Percentiles rank a stretch among this genome's conserved stretches.
Evolutionary conservation across 441 rosid genomes (phyloP).

Genomic region (Codiaeum variegatum): DNA sequence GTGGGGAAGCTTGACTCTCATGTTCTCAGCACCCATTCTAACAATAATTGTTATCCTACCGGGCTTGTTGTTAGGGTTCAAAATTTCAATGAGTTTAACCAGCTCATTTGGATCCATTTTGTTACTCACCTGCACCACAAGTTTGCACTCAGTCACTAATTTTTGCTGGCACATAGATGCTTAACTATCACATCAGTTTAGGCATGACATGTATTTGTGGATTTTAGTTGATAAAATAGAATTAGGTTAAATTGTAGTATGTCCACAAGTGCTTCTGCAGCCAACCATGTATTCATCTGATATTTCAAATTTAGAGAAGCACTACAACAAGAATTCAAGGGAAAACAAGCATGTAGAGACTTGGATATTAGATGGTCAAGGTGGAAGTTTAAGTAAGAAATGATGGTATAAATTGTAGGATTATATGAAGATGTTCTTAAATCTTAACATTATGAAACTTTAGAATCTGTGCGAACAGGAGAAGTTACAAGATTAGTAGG

Average conservation of each 20-base stretch:
- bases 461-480: neutral
- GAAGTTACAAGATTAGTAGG: neutral
- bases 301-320: neutral
- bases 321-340: neutral
- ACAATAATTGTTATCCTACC: conserved; percentile 70
- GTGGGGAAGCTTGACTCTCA: conserved; percentile 81
- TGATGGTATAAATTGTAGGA: neutral
- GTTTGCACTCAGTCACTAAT: conserved; percentile 19
- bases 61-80: conserved; percentile 68
- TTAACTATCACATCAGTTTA: neutral
- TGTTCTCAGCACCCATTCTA: conserved; percentile 91
- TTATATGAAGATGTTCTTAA: neutral
- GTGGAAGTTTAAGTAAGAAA: neutral
- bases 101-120: conserved; percentile 87
- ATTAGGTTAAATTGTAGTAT: neutral
- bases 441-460: neutral
- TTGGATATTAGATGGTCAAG: neutral
- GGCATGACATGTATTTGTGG: neutral
- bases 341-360: neutral
- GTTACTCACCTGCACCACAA: conserved; percentile 63
- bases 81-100: conserved; percentile 62
- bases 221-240: neutral
- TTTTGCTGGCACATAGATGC: neutral
- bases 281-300: neutral
- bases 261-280: neutral